Percentiles rank a stretch among this genome's conserved stretches.
Evolutionary conservation across 352 stramenopile genomes (phyloP).

Genomic region (Aphanomyces stellatus): DNA sequence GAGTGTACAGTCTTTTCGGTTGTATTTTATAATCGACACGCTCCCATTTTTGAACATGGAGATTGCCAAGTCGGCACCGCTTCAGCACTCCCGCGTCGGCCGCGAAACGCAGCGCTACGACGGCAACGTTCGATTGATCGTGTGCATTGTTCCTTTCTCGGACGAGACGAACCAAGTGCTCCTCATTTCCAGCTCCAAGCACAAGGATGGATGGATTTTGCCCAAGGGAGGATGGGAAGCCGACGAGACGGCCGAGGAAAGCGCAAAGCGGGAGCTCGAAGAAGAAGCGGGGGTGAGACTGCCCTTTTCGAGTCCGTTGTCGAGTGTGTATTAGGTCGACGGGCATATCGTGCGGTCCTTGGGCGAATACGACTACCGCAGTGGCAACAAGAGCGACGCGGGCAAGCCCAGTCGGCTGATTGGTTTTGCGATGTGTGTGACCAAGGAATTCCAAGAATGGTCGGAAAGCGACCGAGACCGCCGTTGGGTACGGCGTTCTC

Average conservation of each 20-base stretch:
- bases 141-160: slow-evolving; percentile 32
- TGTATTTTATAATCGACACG: too few relatives aligned
- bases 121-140: slow-evolving; percentile 40
- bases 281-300: slow-evolving; percentile 86
- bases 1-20: too few relatives aligned
- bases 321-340: slow-evolving; percentile 26
- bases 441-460: slow-evolving; percentile 43
- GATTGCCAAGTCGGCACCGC: neutral
- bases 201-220: slow-evolving; percentile 86
- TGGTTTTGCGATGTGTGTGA: slow-evolving; percentile 32
- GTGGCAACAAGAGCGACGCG: slow-evolving; percentile 22
- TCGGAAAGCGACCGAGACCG: slow-evolving; percentile 39
- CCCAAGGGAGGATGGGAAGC: slow-evolving; percentile 96
- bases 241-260: slow-evolving; percentile 88
- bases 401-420: slow-evolving; percentile 41
- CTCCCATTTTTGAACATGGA: too few relatives aligned
- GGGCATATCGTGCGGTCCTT: slow-evolving; percentile 34
- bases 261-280: slow-evolving; percentile 86
- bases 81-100: slow-evolving; percentile 33
- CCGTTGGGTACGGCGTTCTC: slow-evolving; percentile 30
- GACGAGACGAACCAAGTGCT: slow-evolving; percentile 29
- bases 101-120: slow-evolving; percentile 66
- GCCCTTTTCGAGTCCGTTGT: neutral
- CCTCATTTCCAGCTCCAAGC: slow-evolving; percentile 87
- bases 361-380: slow-evolving; percentile 40